Base-by-base conservation (phyloP, 1,284 basidiomycete species). In the Sporisorium graminicola region DNA sequence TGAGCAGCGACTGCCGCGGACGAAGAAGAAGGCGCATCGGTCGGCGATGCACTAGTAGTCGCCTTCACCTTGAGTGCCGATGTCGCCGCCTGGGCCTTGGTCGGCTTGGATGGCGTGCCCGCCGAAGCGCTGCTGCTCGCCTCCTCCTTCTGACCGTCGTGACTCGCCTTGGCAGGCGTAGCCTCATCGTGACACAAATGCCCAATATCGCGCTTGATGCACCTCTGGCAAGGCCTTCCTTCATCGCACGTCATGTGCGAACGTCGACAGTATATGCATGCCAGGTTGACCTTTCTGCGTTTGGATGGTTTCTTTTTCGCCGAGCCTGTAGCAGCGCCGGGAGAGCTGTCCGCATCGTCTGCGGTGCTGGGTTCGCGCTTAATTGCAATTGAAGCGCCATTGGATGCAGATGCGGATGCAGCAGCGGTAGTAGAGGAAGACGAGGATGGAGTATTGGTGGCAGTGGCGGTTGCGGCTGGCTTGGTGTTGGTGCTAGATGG, bases 211-310 rank as follows among this genome's bases (percentile, higher is more conserved):
- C 87, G 78, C 74, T 87, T 87, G 77, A 87, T 82, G 66, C 87
- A 87, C 5, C 86, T 66, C 50, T 80, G 78, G 53, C 86, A 87
- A 1, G 86, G 86, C 6, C 86, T 66, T n/a, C 80, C 81, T 20
- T 86, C 84, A 46, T 87, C 86, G 68, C 86, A 87, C 7, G 84
- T 83, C 86, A 87, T 93, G 90, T 94, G 92, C 89, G 93, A 94
- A 67, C 94, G 88, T 78, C 94, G 89, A 87, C 94, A 97, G 87
- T 96, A 98, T 55, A 98, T 89, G 86, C 95, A 97, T 1, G 94
- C 94, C 87, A 75, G 66, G 29, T 80, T 79, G 8, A 85, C 83
- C 54, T 85, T 85, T 22, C 82, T 59, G 9, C 82, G 55, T 46
- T 79, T 82, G 9, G 68, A 53, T 5, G 65, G 64, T 52, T 81